Base-by-base conservation (phyloP, 2,329 filamentous ascomycete species). In the Ilyonectria mors-panacis region DNA sequence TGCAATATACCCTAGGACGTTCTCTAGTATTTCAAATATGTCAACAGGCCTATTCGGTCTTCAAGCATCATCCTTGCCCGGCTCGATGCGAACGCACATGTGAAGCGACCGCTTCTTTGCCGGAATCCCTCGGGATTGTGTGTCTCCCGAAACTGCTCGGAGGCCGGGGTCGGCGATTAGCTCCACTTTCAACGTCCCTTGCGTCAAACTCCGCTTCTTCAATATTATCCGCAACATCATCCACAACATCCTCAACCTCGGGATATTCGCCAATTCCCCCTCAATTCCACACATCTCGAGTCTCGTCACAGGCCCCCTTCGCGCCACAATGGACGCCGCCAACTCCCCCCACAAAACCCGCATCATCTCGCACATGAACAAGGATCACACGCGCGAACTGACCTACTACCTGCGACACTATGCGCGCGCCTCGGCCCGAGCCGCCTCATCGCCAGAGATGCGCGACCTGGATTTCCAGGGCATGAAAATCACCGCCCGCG, bases 341-440 rank as follows among this genome's bases (percentile, higher is more conserved):
- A 77, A 80, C 23, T 74, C 74, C 54, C 75, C 73, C 39, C 72
- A 76, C 65, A 80, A 77, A 53, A 71, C 73, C 44, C 80, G 81
- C 72, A 83, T 84, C 79, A 88, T 95, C 77, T 85, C 85, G 37
- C 95, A 98, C 84, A 96, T 98, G 93, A 97, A 98, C 83, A 84
- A 85, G 48, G 92, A 95, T 80, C 95, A 97, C 82, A 84, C 86
- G 58, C 87, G 89, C 73, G 93, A 94, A 65, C 89, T 97, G 56
- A 83, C 88, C 64, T 87, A 92, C 77, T 97, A 95, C 81, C 88
- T 97, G n/a, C 90, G 90, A 70, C 88, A 94, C 80, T 94, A 90
- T 83, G 85, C 84, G 77, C 80, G 84, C 17, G 83, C 93, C 50
- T 87, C 90, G 17, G 76, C 86, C 8, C 80, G 82, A 66, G 82